Percentiles rank a stretch among this genome's conserved stretches.
These are phyloP conservation scores for Aureobasidium sp. DNA, from an alignment of 2,329 filamentous ascomycete genomes.

Conservation along the genomic window DNA sequence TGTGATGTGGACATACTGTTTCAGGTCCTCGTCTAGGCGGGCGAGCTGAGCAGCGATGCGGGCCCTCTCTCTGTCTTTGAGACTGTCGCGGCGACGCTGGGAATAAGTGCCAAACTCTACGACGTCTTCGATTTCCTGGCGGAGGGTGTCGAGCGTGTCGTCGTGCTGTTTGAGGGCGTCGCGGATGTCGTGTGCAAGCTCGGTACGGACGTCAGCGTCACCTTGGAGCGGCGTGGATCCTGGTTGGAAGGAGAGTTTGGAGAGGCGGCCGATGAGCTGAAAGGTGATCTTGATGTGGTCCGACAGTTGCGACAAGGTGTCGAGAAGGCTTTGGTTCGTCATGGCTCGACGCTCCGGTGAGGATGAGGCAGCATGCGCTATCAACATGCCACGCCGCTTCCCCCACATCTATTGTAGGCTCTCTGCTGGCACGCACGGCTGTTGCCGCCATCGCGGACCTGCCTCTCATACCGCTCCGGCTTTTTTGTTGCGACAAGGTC, in stretches of 20 bases:
- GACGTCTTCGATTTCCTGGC: slow-evolving; percentile 68
- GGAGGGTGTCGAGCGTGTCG: slow-evolving; percentile 72
- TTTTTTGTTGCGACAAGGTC: slow-evolving; percentile 2
- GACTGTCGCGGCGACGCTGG: slow-evolving; percentile 38
- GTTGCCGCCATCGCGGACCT: not conserved
- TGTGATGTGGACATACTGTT: slow-evolving; percentile 44
- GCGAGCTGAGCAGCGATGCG: slow-evolving; percentile 58
- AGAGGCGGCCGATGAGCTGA: slow-evolving; percentile 47
- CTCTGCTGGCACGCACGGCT: not conserved
- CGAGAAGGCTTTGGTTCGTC: not conserved
- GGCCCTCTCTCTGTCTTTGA: slow-evolving; percentile 53
- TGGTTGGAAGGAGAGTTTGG: slow-evolving; percentile 51
- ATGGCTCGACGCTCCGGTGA: not conserved
- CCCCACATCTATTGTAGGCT: too few species aligned
- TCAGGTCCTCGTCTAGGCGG: slow-evolving; percentile 61
- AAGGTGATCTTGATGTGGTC: slow-evolving; percentile 45
- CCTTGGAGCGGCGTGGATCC: slow-evolving; percentile 54
- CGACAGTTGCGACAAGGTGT: slow-evolving; percentile 34
- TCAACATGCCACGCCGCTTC: slow-evolving; percentile 2
- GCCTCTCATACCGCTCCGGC: not conserved
- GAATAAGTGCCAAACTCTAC: slow-evolving; percentile 35
- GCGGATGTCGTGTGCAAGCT: slow-evolving; percentile 73
- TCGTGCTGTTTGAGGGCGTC: slow-evolving; percentile 67
- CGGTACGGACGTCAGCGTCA: slow-evolving; percentile 52
- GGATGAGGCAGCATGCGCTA: not conserved